phyloP scores from a whole-genome alignment of 306 rosid species.

The Prunus persica region Prunus_persica_NCBIv2 NC_034012.1:14714001-14714500 shows the following conservation, averaged over 20 bases:
- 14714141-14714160: conserved; percentile 90
- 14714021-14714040: neutral
- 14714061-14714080: neutral
- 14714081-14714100: conserved; percentile 7
- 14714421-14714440: conserved; percentile 98
- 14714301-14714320: conserved; percentile 99
- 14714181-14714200: conserved; percentile 46
- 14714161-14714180: conserved; percentile 94
- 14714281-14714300: conserved; percentile 93
- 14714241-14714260: conserved; percentile 4
- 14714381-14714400: conserved; percentile 7
- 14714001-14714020: too few relatives aligned
- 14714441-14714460: conserved; percentile 53
- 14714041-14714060: neutral
- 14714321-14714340: conserved; percentile 5
- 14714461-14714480: neutral
- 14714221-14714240: too few relatives aligned
- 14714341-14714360: neutral
- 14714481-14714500: neutral
- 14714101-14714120: conserved; percentile 24
- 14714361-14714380: conserved; percentile 21
- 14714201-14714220: conserved; percentile 13
- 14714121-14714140: conserved; percentile 67
- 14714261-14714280: conserved; percentile 37
- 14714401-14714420: conserved; percentile 58